Base-by-base conservation (phyloP, 768 basidiomycete genomes). In the Suillus subalutaceus region DNA sequence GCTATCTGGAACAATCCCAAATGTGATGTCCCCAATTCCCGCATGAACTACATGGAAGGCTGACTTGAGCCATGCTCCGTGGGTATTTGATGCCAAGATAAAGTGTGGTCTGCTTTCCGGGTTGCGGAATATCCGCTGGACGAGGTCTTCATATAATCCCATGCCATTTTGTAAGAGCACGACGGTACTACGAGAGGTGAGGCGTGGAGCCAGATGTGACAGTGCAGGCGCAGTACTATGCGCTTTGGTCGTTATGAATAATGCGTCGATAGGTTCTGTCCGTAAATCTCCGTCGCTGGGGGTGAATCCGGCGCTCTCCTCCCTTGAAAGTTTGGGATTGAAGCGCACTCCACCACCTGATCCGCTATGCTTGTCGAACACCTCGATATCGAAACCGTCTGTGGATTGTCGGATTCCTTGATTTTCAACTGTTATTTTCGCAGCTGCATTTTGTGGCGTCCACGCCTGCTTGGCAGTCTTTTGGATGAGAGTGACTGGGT, bases 151-250 rank as follows among this genome's bases (percentile, higher is more conserved):
- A 76, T 94, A 93, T 10, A 96, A 80, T 13, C 95, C 97, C 89
- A 97, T 92, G 32, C 97, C 97, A 74, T 97, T 97, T 73, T 97
- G 93, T 63, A 98, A 78, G n/a, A 99, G 85, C 3, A 97, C 92
- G 69, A 99, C 88, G 43, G 96, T 97, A 53, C 90, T 91, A 60
- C 84, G 76, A 0, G 83, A 74, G 5, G 84, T 81, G 23, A 98
- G 78, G 20, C 94, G 86, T 15, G 86, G 86, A 20, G 84, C 77
- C 64, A 98, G 84, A 0, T 76, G 72, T 20, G 77, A 75, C 43
- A 99, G 69, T 5, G 90, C 87, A 3, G 75, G 72, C 4, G 89
- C 61, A 5, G 91, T 91, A 10, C 84, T 80, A 18, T 88, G 83
- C 1, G 93, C 90, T 75, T 96, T 97, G 63, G 92, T 86, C 50